Percentiles rank a stretch among this genome's conserved stretches.
These are phyloP conservation scores for Serpula lacrymans DNA, from an alignment of 768 basidiomycete genomes.

Conservation along the genomic window DNA sequence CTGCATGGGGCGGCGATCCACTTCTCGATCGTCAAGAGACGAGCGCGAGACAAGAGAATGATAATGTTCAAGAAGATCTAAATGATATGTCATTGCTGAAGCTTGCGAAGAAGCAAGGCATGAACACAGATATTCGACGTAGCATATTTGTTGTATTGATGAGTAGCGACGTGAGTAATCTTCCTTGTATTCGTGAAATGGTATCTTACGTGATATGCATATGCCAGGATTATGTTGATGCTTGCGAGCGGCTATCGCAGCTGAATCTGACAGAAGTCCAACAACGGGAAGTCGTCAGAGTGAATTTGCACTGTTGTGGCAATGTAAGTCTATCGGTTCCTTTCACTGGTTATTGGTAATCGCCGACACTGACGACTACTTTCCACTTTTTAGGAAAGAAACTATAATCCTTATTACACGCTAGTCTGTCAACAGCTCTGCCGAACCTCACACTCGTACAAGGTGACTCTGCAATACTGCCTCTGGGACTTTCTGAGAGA, in stretches of 20 bases:
- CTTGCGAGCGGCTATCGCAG: constrained; percentile 84
- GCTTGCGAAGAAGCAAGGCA: constrained; percentile 92
- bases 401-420: constrained; percentile 94
- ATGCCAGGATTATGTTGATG: constrained; percentile 89
- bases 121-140: constrained; percentile 95
- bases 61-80: constrained; percentile 27
- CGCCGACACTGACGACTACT: constrained; percentile 2
- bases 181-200: not conserved
- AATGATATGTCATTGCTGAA: constrained; percentile 51
- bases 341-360: not conserved
- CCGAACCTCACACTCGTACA: constrained; percentile 74
- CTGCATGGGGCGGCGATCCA: constrained; percentile 93
- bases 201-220: constrained; percentile 1
- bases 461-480: constrained; percentile 90
- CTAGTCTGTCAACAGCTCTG: constrained; percentile 86
- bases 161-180: constrained; percentile 80
- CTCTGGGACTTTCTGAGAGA: constrained; percentile 97
- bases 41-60: constrained; percentile 13
- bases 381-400: constrained; percentile 62
- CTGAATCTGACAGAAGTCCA: constrained; percentile 84
- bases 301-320: constrained; percentile 88
- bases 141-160: constrained; percentile 92
- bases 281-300: constrained; percentile 92
- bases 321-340: constrained; percentile 74
- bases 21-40: constrained; percentile 65